A percentile compares a stretch with the other conserved stretches of the same genome.
Evolutionary conservation across 371 early-diverging fungal species (phyloP).

Genomic region (Mucor circinelloides): DNA sequence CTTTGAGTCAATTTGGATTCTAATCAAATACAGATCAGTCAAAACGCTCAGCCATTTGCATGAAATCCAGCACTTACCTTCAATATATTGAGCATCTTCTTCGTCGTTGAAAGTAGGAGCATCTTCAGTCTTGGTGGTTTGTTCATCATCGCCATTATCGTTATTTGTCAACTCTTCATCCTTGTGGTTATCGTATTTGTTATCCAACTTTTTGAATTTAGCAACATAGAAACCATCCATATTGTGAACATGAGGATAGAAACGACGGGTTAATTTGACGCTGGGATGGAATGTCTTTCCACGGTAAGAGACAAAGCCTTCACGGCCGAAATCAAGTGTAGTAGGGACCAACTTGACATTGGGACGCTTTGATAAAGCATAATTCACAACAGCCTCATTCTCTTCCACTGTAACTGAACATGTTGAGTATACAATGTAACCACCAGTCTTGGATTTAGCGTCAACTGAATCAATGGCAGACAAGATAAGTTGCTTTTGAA

Average conservation of each 20-base stretch:
- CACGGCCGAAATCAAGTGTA: slow-evolving; percentile 91
- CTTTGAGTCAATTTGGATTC: slow-evolving; percentile 19
- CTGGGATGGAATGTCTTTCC: slow-evolving; percentile 91
- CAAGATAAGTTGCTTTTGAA: slow-evolving; percentile 96
- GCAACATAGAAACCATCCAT: slow-evolving; percentile 99
- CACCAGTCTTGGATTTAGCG: slow-evolving; percentile 91
- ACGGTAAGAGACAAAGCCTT: slow-evolving; percentile 86
- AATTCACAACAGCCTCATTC: slow-evolving; percentile 98
- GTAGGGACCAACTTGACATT: slow-evolving; percentile 92
- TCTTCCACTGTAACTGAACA: slow-evolving; percentile 99
- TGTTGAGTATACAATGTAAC: slow-evolving; percentile 98
- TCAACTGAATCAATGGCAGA: slow-evolving; percentile 98
- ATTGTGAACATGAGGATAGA: slow-evolving; percentile 99
- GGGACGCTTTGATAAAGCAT: slow-evolving; percentile 92
- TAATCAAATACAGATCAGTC: not conserved
- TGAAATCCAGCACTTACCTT: slow-evolving; percentile 27
- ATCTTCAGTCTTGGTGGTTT: slow-evolving; percentile 28
- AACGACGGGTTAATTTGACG: slow-evolving; percentile 85
- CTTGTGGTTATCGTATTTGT: slow-evolving; percentile 60
- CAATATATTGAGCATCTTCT: slow-evolving; percentile 69
- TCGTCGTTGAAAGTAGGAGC: slow-evolving; percentile 65
- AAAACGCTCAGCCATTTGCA: not conserved
- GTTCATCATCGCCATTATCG: slow-evolving; percentile 14
- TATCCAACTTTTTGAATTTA: slow-evolving; percentile 91
- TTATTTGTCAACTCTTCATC: slow-evolving; percentile 33